phyloP scores from a whole-genome alignment of 306 rosid species.

The Rosa rugosa region DNA sequence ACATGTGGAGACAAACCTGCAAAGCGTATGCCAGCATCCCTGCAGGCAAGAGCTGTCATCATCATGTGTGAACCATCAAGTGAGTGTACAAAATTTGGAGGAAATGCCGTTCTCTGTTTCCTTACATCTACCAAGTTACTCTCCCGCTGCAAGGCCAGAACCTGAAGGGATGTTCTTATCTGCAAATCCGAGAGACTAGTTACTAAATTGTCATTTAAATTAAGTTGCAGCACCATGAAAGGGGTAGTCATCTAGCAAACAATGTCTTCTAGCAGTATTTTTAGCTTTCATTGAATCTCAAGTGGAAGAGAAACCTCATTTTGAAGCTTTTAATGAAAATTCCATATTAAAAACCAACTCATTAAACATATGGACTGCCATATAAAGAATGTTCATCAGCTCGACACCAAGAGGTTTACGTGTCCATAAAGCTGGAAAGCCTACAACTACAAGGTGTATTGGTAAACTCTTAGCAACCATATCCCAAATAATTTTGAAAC shows the following conservation, averaged over 20 bases:
- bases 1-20: conserved; percentile 56
- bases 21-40: conserved; percentile 74
- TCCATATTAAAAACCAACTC: neutral
- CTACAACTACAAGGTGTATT: neutral
- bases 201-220: conserved; percentile 7
- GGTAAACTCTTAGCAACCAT: neutral
- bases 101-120: conserved; percentile 86
- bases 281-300: neutral
- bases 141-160: conserved; percentile 77
- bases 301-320: neutral
- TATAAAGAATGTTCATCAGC: neutral
- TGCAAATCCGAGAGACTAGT: conserved; percentile 43
- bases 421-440: neutral
- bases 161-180: conserved; percentile 80
- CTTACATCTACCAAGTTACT: conserved; percentile 58
- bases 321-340: neutral
- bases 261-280: neutral
- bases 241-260: neutral
- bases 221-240: neutral
- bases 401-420: neutral
- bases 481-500: neutral
- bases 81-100: conserved; percentile 85
- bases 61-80: conserved; percentile 89
- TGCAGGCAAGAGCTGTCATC: conserved; percentile 90
- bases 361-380: neutral